phyloP scores from a whole-genome alignment of 257 asterid species.

The Solanum chmielewskii region DNA sequence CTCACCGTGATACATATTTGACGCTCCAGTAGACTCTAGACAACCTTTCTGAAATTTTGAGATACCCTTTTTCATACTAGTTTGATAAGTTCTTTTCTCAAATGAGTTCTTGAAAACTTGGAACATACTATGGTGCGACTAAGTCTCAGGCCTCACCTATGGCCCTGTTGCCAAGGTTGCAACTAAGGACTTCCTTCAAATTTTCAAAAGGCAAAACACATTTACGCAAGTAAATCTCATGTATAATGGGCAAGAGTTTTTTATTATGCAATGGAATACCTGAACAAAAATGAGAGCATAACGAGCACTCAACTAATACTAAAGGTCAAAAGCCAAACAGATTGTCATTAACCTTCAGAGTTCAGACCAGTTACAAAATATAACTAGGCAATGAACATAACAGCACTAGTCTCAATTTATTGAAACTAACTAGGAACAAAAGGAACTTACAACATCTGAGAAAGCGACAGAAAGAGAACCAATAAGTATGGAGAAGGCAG shows the following conservation, averaged over 20 bases:
- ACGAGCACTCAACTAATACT: not conserved
- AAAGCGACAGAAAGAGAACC: conserved; percentile 97
- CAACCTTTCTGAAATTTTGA: not conserved
- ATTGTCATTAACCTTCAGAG: not conserved
- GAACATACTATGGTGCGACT: not conserved
- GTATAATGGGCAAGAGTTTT: not conserved
- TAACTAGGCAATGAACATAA: not conserved
- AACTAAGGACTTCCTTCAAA: not conserved
- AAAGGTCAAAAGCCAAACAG: not conserved
- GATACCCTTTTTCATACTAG: not conserved
- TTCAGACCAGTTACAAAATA: not conserved
- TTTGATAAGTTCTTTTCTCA: not conserved
- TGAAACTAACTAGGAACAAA: not conserved
- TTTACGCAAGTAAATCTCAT: not conserved
- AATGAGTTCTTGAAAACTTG: not conserved
- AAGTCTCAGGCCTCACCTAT: not conserved
- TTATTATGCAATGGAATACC: not conserved
- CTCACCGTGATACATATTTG: not conserved
- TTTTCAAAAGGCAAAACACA: not conserved
- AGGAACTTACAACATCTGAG: conserved; percentile 87
- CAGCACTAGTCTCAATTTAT: not conserved
- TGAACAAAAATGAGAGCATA: not conserved
- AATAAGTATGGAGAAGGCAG: conserved; percentile 84
- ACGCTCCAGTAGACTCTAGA: not conserved
- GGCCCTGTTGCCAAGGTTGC: not conserved